Evolutionary conservation across 2,329 filamentous ascomycete genomes (phyloP).

Genomic region (Pseudogymnoascus sp.): DNA sequence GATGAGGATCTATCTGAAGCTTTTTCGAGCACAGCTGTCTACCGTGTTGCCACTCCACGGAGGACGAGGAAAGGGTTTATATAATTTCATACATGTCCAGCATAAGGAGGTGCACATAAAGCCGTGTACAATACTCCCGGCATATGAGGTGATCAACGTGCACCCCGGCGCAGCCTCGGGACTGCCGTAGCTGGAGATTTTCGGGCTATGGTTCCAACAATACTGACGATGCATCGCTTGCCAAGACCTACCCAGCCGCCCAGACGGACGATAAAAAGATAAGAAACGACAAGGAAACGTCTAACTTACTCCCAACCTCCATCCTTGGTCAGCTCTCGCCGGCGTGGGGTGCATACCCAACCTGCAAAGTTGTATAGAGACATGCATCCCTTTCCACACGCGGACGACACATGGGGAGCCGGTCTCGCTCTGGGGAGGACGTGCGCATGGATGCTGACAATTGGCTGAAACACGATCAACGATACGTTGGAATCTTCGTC

Average conservation of each 20-base stretch:
- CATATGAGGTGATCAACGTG: constrained; percentile 8
- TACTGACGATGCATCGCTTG: not conserved
- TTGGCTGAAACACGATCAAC: constrained; percentile 1
- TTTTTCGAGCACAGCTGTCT: constrained; percentile 5
- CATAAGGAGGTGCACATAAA: not conserved
- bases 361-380: not conserved
- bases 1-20: not conserved
- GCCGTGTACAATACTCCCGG: not conserved
- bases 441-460: not conserved
- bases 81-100: not conserved
- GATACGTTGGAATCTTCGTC: constrained; percentile 1
- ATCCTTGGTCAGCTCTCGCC: not conserved
- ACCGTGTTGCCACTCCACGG: not conserved
- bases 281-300: constrained; percentile 5
- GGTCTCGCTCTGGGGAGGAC: not conserved
- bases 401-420: constrained; percentile 2
- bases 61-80: not conserved
- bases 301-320: not conserved
- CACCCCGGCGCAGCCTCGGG: not conserved
- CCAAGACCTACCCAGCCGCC: not conserved
- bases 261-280: not conserved
- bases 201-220: constrained; percentile 5
- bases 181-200: not conserved
- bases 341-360: constrained; percentile 1
- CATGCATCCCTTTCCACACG: constrained; percentile 1